Percentiles rank a stretch among this genome's conserved stretches.
Conservation (phyloP, 495 filamentous ascomycete genomes). For the Geoglossum glabrum region DNA sequence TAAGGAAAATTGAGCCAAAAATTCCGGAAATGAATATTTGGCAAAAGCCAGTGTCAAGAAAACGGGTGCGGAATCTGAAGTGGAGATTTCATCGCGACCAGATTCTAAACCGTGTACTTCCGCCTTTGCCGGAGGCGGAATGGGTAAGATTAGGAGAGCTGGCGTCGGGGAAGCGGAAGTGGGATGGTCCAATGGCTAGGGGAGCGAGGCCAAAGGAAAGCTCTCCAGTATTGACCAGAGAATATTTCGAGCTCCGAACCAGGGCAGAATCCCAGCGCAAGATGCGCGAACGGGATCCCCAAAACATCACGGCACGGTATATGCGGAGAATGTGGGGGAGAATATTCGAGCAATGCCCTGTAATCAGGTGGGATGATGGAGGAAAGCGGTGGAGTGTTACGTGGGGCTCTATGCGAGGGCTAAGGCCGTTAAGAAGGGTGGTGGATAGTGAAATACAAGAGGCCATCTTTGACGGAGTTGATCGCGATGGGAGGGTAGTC, state of each 20-base stretch:
- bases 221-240: not conserved
- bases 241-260: not conserved
- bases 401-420: constrained; percentile 3
- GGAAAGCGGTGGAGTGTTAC: constrained; percentile 5
- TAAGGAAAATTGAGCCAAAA: constrained; percentile 25
- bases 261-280: not conserved
- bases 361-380: constrained; percentile 9
- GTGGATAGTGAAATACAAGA: not conserved
- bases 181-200: constrained; percentile 22
- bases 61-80: constrained; percentile 34
- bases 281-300: not conserved
- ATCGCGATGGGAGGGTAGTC: not conserved
- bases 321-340: constrained; percentile 14
- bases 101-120: constrained; percentile 36
- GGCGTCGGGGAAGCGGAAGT: constrained; percentile 26
- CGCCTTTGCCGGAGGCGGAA: constrained; percentile 49
- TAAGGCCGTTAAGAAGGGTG: not conserved
- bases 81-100: constrained; percentile 33
- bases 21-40: constrained; percentile 45
- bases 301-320: constrained; percentile 9
- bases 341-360: constrained; percentile 12
- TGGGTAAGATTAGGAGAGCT: constrained; percentile 41
- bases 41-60: constrained; percentile 32
- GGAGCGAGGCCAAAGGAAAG: constrained; percentile 12
- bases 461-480: constrained; percentile 3